Percentiles rank a stretch among this genome's conserved stretches.
Evolutionary conservation across 441 rosid genomes (phyloP).

Genomic region (Erysimum pusillum): DNA sequence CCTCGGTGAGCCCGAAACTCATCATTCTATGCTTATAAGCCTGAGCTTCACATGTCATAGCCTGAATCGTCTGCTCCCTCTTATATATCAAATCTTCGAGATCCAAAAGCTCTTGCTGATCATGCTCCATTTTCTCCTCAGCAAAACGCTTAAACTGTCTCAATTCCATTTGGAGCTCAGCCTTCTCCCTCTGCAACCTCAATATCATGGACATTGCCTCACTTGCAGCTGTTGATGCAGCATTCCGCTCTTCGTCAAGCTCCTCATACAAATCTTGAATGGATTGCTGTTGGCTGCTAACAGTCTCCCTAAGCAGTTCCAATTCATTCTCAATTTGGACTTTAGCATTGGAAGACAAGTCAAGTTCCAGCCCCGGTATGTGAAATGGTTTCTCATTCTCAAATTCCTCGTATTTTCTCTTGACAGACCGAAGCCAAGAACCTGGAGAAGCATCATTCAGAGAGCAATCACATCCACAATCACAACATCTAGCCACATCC

Average conservation of each 20-base stretch:
- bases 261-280: constrained; percentile 75
- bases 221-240: constrained; percentile 89
- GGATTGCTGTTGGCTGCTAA: constrained; percentile 73
- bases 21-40: constrained; percentile 94
- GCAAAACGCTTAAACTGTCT: constrained; percentile 91
- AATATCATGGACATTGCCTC: constrained; percentile 99
- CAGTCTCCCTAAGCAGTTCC: constrained; percentile 74
- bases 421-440: constrained; percentile 75
- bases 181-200: constrained; percentile 97
- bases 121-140: constrained; percentile 96
- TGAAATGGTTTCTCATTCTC: constrained; percentile 55
- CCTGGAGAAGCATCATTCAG: constrained; percentile 41
- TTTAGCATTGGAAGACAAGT: constrained; percentile 62
- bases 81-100: constrained; percentile 87
- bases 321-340: constrained; percentile 87
- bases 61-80: constrained; percentile 86
- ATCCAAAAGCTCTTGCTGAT: constrained; percentile 74
- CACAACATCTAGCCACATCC: constrained; percentile 61
- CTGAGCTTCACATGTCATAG: constrained; percentile 81
- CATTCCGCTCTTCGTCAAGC: constrained; percentile 94
- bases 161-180: constrained; percentile 91
- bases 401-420: constrained; percentile 74
- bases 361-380: constrained; percentile 65
- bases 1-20: constrained; percentile 83
- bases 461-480: constrained; percentile 72